Evolutionary conservation across 164 flowering plant species (phyloP), one percentile per base, ranked within the genome.

Genomic region (Tinospora cordifolia): DNA sequence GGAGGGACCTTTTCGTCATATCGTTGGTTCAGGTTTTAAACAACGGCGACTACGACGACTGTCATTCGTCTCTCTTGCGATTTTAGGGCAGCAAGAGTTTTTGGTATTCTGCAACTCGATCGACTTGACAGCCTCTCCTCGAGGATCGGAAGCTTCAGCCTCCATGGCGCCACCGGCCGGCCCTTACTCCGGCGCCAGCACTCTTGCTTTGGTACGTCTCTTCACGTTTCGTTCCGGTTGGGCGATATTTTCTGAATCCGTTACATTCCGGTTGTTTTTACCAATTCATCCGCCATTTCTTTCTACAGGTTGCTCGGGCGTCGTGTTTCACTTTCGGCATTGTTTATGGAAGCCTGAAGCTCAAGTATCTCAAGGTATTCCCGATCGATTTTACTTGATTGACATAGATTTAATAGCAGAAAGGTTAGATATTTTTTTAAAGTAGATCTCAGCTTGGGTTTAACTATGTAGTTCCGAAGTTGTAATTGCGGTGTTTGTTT

Each of bases 151-250:
- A 54, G 10, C 24, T 60, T 65, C 41, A 30, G 19, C 12, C 40
- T 67, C 72, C 63, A 89, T 88, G 92, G 84, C 92, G 27, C 87
- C 83, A 62, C 84, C 83, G 65, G 86, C 87, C 41, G 87, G 87
- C 25, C 89, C 86, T 34, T 90, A 90, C 81, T 84, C 90, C 68
- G 92, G 95, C 71, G 81, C 85, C 77, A 85, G 90, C 84, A 84
- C 88, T 34, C 87, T 90, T 19, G 88, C 92, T 62, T 74, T 90
- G 85, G 95, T 90, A 81, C 67, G 30, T 40, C 65, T 17, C 65
- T 17, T 5, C 41, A 38, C 17, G 14, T 58, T 39, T 51, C 27
- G 17, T 4, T 14, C 60, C 21, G 24, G n/a, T 5, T 3, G 60
- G 0, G 1, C 21, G 7, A 54, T 54, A 6, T 54, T 1, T 9